Evolutionary conservation across 176 grass and related monocot species (phyloP).

Genomic region (Cenchrus americanus): DNA sequence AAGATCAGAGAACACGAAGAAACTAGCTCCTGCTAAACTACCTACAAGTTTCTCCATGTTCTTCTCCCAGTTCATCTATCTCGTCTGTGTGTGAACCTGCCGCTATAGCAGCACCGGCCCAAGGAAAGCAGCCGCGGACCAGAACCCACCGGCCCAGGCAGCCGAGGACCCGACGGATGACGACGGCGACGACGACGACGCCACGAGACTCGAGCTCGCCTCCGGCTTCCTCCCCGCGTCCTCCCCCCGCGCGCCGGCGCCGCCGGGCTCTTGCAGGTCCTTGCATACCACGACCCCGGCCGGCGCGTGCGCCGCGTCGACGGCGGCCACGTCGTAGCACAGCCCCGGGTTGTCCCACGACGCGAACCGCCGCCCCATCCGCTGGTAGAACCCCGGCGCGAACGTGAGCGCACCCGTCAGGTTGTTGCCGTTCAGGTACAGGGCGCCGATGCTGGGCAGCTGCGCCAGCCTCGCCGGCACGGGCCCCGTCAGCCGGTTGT

Average conservation of each 20-base stretch:
- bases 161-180: not conserved
- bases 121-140: slow-evolving; percentile 34
- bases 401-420: slow-evolving; percentile 73
- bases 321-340: slow-evolving; percentile 51
- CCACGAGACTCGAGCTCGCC: slow-evolving; percentile 53
- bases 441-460: slow-evolving; percentile 62
- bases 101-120: slow-evolving; percentile 48
- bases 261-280: slow-evolving; percentile 31
- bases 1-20: slow-evolving; percentile 26
- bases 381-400: slow-evolving; percentile 66
- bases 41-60: slow-evolving; percentile 30
- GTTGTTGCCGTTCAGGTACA: slow-evolving; percentile 95
- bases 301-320: slow-evolving; percentile 33
- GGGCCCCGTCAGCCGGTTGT: slow-evolving; percentile 63
- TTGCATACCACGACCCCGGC: slow-evolving; percentile 58
- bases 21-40: slow-evolving; percentile 20
- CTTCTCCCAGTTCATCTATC: not conserved
- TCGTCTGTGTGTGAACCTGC: too few relatives aligned
- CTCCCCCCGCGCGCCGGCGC: not conserved
- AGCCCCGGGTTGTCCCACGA: slow-evolving; percentile 88
- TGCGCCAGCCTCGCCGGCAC: slow-evolving; percentile 61
- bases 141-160: slow-evolving; percentile 16
- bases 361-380: slow-evolving; percentile 81
- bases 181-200: slow-evolving; percentile 37
- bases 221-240: slow-evolving; percentile 42